These are phyloP conservation scores for Russula vinacea DNA, from an alignment of 768 basidiomycete species.

Conservation along the genomic window DNA sequence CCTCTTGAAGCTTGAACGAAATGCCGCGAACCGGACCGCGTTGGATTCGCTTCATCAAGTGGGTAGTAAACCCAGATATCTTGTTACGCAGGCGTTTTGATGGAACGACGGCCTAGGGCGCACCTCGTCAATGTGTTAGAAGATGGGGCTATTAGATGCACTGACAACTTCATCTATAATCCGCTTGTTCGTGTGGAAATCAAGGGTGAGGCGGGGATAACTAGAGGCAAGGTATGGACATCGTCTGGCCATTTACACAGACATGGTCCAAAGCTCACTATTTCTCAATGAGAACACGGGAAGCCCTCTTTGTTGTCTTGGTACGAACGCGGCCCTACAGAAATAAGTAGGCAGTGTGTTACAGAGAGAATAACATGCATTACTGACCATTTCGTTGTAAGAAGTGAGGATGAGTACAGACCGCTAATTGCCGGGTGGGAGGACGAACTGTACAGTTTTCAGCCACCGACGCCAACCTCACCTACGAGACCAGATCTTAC, in stretches of 20 bases:
- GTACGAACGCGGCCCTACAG: slow-evolving; percentile 96
- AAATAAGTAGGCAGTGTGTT: neutral
- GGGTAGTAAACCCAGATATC: slow-evolving; percentile 99
- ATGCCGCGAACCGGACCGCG: slow-evolving; percentile 98
- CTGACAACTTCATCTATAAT: slow-evolving; percentile 96
- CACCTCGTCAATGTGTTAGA: slow-evolving; percentile 3
- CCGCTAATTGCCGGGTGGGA: slow-evolving; percentile 36
- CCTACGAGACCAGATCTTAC: neutral
- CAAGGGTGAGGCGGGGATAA: slow-evolving; percentile 98
- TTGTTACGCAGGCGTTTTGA: slow-evolving; percentile 99
- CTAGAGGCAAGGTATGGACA: slow-evolving; percentile 38
- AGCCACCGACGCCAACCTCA: slow-evolving; percentile 26
- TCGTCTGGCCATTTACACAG: neutral
- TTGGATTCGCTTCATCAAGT: slow-evolving; percentile 99
- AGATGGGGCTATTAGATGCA: slow-evolving; percentile 30
- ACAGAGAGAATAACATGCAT: neutral
- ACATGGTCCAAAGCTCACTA: slow-evolving; percentile 54
- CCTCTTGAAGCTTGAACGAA: slow-evolving; percentile 99
- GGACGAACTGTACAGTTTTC: slow-evolving; percentile 38
- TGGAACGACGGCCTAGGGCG: slow-evolving; percentile 77
- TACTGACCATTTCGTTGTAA: slow-evolving; percentile 50
- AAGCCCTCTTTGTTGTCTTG: slow-evolving; percentile 99
- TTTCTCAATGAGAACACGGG: slow-evolving; percentile 98
- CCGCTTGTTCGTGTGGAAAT: slow-evolving; percentile 99
- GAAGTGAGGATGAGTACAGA: slow-evolving; percentile 22